These are phyloP conservation scores for Zoysia japonica DNA, from an alignment of 176 grass and related monocot genomes.

Conservation along the genomic window DNA sequence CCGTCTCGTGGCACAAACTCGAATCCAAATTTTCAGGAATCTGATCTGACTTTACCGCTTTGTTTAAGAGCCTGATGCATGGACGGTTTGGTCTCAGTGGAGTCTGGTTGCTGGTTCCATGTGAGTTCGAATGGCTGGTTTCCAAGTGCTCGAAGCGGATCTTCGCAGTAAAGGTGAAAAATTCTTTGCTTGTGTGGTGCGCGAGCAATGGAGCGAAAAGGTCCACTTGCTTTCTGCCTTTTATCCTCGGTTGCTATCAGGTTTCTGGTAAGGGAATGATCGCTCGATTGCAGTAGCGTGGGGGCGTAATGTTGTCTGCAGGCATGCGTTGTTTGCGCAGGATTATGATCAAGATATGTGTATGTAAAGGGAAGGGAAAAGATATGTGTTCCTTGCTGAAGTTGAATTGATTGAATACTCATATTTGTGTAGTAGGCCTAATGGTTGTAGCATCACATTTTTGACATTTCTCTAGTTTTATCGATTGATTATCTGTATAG, in stretches of 20 bases:
- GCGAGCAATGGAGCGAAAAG: not conserved
- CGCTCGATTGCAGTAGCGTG: constrained; percentile 22
- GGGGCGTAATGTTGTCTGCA: constrained; percentile 14
- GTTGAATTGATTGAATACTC: not conserved
- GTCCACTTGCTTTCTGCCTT: constrained; percentile 15
- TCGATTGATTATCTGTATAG: no score
- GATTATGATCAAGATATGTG: not conserved
- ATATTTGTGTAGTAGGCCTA: not conserved
- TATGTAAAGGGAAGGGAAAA: not conserved
- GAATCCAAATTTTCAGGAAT: constrained; percentile 42
- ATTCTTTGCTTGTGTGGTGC: constrained; percentile 39
- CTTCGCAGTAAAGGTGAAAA: not conserved
- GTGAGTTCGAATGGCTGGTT: constrained; percentile 34
- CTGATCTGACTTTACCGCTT: constrained; percentile 22
- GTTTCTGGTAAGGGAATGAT: constrained; percentile 2
- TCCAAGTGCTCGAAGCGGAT: constrained; percentile 26
- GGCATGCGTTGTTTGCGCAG: not conserved
- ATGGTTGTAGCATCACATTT: not conserved
- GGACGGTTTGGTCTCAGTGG: constrained; percentile 24
- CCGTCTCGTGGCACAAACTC: constrained; percentile 48
- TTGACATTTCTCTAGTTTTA: not conserved
- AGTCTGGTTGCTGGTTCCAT: constrained; percentile 16
- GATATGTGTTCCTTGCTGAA: no score
- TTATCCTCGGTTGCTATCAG: constrained; percentile 12
- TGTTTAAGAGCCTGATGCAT: constrained; percentile 15